Evolutionary conservation across 2,329 filamentous ascomycete genomes (phyloP), one percentile per base, ranked within the genome.

Genomic region (Diaporthe amygdali): DNA sequence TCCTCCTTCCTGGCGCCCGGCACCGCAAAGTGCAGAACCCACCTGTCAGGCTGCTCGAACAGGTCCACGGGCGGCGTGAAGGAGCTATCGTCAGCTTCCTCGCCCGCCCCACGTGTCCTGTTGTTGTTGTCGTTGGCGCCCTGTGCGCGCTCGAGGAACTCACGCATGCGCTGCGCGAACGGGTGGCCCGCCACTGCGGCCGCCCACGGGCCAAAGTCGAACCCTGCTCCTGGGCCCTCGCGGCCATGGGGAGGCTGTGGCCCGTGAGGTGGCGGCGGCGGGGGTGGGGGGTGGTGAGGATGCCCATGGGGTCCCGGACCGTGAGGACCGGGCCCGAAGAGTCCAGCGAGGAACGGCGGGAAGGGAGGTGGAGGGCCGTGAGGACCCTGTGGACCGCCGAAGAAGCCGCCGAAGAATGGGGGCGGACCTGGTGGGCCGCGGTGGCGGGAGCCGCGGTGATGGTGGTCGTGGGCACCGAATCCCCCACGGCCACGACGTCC

Each of bases 1-100:
- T 96, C 93, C 76, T 94, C 88, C 81, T 95, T 95, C 82, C 91
- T 91, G 2, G 92, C 93, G 32, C 94, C 94, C 0, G 94, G 93
- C 0, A 97, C 86, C 1, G 93, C 91, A 76, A 72, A 84, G 80
- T 96, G 93, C 10, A 96, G 82, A 52, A 94, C 84, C 79, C 91
- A 95, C 8, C 89, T 81, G 6, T 56, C 69, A 32, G 49, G 30
- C 12, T 91, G 92, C 79, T 92, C 89, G 84, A 96, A 96, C 74
- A 95, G 83, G 79, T 97, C 94, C 69, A 91, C 84, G n/a, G 92
- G 90, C 0, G 92, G 92, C 6, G 81, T 80, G 80, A 93, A 92
- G 71, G 84, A 79, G 67, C 83, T 81, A 47, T 77, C 77, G 25
- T 76, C 75, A 44, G 75, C 73, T 34, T 69, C 72, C 47, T 79